Evolutionary conservation across 768 basidiomycete genomes (phyloP), one percentile per base, ranked within the genome.

Genomic region (Amanita rubescens): DNA sequence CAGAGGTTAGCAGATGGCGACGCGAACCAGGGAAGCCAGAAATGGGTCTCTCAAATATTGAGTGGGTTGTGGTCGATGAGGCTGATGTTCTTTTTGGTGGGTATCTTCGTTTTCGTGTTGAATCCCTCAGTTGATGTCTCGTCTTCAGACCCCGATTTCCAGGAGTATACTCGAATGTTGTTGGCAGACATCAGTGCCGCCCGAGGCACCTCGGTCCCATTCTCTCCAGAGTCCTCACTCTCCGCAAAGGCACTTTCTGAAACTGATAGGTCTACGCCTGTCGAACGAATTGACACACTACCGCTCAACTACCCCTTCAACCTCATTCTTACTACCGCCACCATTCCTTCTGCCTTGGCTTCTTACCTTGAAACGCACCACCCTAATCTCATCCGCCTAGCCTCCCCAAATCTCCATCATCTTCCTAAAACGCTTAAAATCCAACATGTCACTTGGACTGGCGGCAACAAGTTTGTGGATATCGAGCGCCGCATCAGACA

Each of bases 61-160:
- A 95, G 61, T 95, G 91, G 91, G 85, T 95, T 5, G 75, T 94
- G 3, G 72, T 95, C 1, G 94, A 96, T 56, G 93, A 96, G 63
- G 93, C 94, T 0, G 94, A 95, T 63, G 81, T 96, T 46, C 71
- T 94, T 11, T 85, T 95, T 50, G 90, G 93, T 90, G 58, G 47
- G 78, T 67, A 41, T n/a, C 5, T 49, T 45, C 12, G 47, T 33
- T 34, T 37, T 37, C 2, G 44, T 9, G 30, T 38, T n/a, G 14
- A 43, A 30, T 37, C 24, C 41, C 15, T 33, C 11, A 47, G 24
- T 9, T 34, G 8, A 30, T 37, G 9, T 49, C 17, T 9, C 35
- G 51, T 41, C 55, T 25, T 5, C 58, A 94, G 92, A 93, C 62
- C 75, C 83, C 1, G 90, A 94, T 65, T 95, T 95, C 65, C 75